A percentile compares a stretch with the other conserved stretches of the same genome.
Conservation (phyloP, 2,329 filamentous ascomycete species). For the Neocatenulostroma microsporum region DNA sequence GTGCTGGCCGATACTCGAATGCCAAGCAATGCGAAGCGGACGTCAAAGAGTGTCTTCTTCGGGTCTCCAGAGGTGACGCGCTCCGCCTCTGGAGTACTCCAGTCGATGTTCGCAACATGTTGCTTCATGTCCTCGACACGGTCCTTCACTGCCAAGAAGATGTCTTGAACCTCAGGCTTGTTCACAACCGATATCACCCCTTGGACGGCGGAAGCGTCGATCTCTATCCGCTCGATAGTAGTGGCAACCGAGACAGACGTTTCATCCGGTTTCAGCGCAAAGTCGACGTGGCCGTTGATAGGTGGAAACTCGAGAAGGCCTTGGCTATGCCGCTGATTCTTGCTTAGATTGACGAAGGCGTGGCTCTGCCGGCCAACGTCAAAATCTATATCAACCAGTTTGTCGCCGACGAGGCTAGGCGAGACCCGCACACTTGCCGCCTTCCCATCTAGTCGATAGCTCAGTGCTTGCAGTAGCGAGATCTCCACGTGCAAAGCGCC, state of each 20-base stretch:
- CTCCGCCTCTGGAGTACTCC: conserved; percentile 1
- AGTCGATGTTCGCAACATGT: conserved; percentile 59
- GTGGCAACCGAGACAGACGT: conserved; percentile 62
- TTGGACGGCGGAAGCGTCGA: conserved; percentile 89
- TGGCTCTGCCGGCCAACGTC: conserved; percentile 84
- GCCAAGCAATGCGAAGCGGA: conserved; percentile 64
- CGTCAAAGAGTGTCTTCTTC: conserved; percentile 51
- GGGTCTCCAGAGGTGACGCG: conserved; percentile 1
- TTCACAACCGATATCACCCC: conserved; percentile 74
- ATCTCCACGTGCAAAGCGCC: conserved; percentile 72
- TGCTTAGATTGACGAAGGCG: conserved; percentile 62
- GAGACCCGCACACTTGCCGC: conserved; percentile 70
- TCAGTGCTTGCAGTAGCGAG: conserved; percentile 72
- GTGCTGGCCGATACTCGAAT: conserved; percentile 63
- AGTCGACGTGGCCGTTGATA: conserved; percentile 71
- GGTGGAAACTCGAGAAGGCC: conserved; percentile 78
- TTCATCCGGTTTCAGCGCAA: conserved; percentile 52
- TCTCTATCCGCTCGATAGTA: conserved; percentile 69
- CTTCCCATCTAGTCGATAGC: conserved; percentile 70
- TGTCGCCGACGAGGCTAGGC: conserved; percentile 59
- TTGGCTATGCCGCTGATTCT: conserved; percentile 57
- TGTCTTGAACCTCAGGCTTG: conserved; percentile 71
- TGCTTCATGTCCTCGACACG: conserved; percentile 60
- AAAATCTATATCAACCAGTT: conserved; percentile 70
- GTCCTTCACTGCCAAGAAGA: conserved; percentile 67